Conservation (phyloP, 2,329 filamentous ascomycete species). For the Sphaerulina vaccinii region DNA sequence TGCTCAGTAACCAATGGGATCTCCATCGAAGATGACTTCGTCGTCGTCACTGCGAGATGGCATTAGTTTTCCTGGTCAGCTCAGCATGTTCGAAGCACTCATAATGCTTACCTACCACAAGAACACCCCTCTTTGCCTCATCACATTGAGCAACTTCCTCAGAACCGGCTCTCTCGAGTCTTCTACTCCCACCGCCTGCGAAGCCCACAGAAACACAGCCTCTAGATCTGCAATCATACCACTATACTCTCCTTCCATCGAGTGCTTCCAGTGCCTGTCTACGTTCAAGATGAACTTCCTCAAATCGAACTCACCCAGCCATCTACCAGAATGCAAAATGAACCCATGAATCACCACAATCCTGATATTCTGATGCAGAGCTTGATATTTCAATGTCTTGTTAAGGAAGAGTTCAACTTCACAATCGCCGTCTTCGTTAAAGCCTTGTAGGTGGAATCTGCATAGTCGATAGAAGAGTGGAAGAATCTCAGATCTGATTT, state of each 20-base stretch:
- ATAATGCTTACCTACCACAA: conserved; percentile 11
- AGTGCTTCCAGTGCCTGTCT: conserved; percentile 18
- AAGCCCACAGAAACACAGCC: conserved; percentile 8
- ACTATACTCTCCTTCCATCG: conserved; percentile 19
- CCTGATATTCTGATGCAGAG: conserved; percentile 15
- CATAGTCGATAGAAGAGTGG: conserved; percentile 18
- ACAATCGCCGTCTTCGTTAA: conserved; percentile 18
- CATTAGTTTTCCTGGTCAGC: not conserved
- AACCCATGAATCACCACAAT: conserved; percentile 18
- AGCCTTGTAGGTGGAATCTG: conserved; percentile 16
- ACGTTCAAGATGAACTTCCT: conserved; percentile 12
- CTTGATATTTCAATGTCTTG: conserved; percentile 12
- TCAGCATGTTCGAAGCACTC: too few species aligned
- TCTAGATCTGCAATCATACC: conserved; percentile 17
- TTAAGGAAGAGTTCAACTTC: conserved; percentile 15
- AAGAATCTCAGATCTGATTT: conserved; percentile 9
- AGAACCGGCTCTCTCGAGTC: conserved; percentile 14
- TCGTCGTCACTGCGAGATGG: conserved; percentile 3
- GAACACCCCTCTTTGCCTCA: conserved; percentile 15
- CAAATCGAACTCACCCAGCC: conserved; percentile 19
- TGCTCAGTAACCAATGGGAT: conserved; percentile 5
- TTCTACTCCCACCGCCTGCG: not conserved
- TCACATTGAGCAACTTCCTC: conserved; percentile 8
- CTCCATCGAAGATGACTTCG: conserved; percentile 6
- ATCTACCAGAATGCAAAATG: conserved; percentile 13